Evolutionary conservation across 768 basidiomycete species (phyloP).

Genomic region (Hypsizygus marmoreus): DNA sequence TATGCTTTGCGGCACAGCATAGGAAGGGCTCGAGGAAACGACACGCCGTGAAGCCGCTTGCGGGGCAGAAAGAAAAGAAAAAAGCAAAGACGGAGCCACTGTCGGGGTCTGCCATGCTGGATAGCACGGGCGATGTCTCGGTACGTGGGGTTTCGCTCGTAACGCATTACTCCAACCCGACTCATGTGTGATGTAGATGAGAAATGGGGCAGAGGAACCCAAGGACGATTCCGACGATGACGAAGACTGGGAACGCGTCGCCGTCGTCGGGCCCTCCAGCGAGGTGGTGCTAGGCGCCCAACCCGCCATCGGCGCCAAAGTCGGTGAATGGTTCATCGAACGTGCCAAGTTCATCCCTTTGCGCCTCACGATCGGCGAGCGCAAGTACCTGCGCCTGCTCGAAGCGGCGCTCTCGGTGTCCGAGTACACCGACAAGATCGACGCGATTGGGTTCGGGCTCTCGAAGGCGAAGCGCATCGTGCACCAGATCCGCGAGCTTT

Average conservation of each 20-base stretch:
- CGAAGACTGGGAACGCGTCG: conserved; percentile 45
- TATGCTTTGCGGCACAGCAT: conserved; percentile 85
- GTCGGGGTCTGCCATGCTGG: no score
- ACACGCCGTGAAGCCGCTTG: conserved; percentile 56
- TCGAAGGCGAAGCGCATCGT: conserved; percentile 89
- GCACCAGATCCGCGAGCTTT: conserved; percentile 82
- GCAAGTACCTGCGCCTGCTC: conserved; percentile 82
- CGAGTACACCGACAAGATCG: conserved; percentile 90
- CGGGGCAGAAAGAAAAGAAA: conserved; percentile 29
- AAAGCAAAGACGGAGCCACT: conserved; percentile 14
- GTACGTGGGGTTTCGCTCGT: conserved; percentile 24
- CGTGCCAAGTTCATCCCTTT: conserved; percentile 81
- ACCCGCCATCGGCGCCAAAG: conserved; percentile 57
- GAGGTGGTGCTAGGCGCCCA: conserved; percentile 55
- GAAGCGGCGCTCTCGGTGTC: conserved; percentile 85
- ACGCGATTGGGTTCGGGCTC: conserved; percentile 74
- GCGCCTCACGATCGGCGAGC: conserved; percentile 72
- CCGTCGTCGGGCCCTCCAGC: conserved; percentile 27
- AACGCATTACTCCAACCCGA: background rate
- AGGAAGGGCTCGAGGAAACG: conserved; percentile 76
- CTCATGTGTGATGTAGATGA: conserved; percentile 39
- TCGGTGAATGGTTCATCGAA: conserved; percentile 87
- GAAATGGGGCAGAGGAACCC: conserved; percentile 38
- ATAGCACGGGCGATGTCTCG: conserved; percentile 32
- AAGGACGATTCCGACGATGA: conserved; percentile 39